Evolutionary conservation across 2,329 filamentous ascomycete genomes (phyloP).

Genomic region (Colletotrichum liaoningense): DNA sequence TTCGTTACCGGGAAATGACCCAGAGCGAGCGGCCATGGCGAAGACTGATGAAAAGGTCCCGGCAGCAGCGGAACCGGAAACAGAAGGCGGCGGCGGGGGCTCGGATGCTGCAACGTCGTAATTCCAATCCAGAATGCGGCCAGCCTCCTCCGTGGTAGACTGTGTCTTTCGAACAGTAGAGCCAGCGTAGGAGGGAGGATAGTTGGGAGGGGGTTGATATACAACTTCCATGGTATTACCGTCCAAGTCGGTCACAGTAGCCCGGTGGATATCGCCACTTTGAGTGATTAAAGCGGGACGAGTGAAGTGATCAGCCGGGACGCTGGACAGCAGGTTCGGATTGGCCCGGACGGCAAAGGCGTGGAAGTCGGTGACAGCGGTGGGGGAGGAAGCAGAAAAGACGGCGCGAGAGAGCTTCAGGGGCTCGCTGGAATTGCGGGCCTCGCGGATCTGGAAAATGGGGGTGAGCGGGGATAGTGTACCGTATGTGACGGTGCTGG

Average conservation of each 20-base stretch:
- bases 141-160: slow-evolving; percentile 52
- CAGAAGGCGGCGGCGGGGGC: slow-evolving; percentile 1
- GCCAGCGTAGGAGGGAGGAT: slow-evolving; percentile 48
- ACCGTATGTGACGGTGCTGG: slow-evolving; percentile 56
- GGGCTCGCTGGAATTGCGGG: slow-evolving; percentile 50
- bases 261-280: slow-evolving; percentile 52
- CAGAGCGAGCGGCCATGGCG: slow-evolving; percentile 39
- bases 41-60: slow-evolving; percentile 27
- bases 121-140: slow-evolving; percentile 62
- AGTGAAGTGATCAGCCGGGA: slow-evolving; percentile 39
- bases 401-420: slow-evolving; percentile 64
- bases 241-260: slow-evolving; percentile 80
- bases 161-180: slow-evolving; percentile 48
- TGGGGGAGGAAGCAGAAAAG: slow-evolving; percentile 74
- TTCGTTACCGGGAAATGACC: slow-evolving; percentile 37
- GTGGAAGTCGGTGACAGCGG: slow-evolving; percentile 79
- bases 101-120: slow-evolving; percentile 53
- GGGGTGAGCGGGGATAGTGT: slow-evolving; percentile 47
- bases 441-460: slow-evolving; percentile 59
- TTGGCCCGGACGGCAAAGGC: slow-evolving; percentile 73
- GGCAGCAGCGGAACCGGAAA: not conserved
- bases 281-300: slow-evolving; percentile 52
- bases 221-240: slow-evolving; percentile 87
- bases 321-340: slow-evolving; percentile 57
- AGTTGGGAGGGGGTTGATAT: slow-evolving; percentile 56